Evolutionary conservation across 2,329 filamentous ascomycete species (phyloP).

Genomic region (Falciphora oryzae): DNA sequence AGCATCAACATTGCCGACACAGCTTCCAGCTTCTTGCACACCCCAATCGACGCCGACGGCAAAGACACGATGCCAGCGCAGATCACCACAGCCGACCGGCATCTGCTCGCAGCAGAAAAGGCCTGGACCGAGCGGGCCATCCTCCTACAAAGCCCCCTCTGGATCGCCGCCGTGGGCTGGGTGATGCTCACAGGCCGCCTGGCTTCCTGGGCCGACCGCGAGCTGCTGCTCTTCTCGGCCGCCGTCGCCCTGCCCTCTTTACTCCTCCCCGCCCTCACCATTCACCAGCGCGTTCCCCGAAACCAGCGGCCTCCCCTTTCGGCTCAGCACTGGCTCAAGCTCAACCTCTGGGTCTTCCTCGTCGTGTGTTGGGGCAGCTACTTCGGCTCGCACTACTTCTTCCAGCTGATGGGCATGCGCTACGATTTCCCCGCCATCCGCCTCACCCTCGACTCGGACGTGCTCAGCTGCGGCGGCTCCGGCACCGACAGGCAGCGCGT

Average conservation of each 20-base stretch:
- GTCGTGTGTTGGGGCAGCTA: slow-evolving; percentile 16
- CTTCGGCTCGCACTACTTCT: slow-evolving; percentile 17
- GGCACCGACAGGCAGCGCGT: slow-evolving; percentile 11
- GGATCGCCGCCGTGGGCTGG: slow-evolving; percentile 13
- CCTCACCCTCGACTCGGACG: slow-evolving; percentile 12
- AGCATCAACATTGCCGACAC: too few relatives aligned
- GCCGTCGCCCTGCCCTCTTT: slow-evolving; percentile 8
- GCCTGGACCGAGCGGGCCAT: slow-evolving; percentile 10
- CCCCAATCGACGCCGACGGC: not conserved
- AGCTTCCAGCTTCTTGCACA: too few relatives aligned
- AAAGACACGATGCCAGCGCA: not conserved
- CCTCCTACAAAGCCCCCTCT: slow-evolving; percentile 13
- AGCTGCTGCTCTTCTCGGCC: slow-evolving; percentile 14
- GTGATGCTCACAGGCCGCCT: slow-evolving; percentile 15
- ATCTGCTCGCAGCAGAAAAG: not conserved
- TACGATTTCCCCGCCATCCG: slow-evolving; percentile 13
- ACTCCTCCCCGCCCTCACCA: slow-evolving; percentile 2
- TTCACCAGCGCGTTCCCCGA: not conserved
- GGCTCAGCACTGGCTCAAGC: slow-evolving; percentile 14
- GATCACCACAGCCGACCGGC: too few relatives aligned
- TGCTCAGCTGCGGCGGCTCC: slow-evolving; percentile 8
- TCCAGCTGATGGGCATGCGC: slow-evolving; percentile 17
- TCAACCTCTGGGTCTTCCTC: slow-evolving; percentile 15
- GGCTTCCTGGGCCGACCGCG: slow-evolving; percentile 10
- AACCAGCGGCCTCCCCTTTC: not conserved